phyloP scores from a whole-genome alignment of 1,284 basidiomycete species.

The Tremellales sp. region DNA sequence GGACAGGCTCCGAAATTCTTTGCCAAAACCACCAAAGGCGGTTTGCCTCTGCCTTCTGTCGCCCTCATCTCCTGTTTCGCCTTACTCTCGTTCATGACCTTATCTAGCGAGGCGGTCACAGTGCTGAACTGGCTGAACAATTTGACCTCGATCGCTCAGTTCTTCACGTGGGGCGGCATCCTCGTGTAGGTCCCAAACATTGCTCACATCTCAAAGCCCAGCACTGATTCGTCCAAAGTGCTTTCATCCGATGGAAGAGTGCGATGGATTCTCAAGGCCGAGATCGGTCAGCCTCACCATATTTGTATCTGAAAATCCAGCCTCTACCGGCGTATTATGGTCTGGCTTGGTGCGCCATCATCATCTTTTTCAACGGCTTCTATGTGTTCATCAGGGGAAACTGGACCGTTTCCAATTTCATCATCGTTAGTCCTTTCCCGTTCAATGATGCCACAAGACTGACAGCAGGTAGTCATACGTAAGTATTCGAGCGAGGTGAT shows the following conservation, averaged over 20 bases:
- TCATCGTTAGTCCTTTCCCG: too few relatives aligned
- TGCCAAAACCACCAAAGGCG: slow-evolving; percentile 60
- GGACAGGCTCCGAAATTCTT: slow-evolving; percentile 76
- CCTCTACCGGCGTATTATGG: slow-evolving; percentile 25
- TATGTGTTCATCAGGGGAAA: slow-evolving; percentile 19
- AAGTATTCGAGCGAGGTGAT: too few relatives aligned
- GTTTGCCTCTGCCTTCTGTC: slow-evolving; percentile 69
- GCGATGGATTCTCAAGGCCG: slow-evolving; percentile 28
- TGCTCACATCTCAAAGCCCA: too few relatives aligned
- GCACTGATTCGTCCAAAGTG: too few relatives aligned
- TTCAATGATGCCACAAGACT: too few relatives aligned
- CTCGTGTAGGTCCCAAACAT: too few relatives aligned
- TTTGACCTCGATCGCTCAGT: slow-evolving; percentile 23
- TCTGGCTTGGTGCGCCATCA: slow-evolving; percentile 14
- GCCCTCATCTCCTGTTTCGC: slow-evolving; percentile 63
- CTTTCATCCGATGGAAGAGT: slow-evolving; percentile 31
- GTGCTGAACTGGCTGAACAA: slow-evolving; percentile 11
- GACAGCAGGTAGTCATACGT: too few relatives aligned
- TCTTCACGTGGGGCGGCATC: slow-evolving; percentile 19
- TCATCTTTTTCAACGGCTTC: slow-evolving; percentile 29
- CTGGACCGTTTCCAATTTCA: slow-evolving; percentile 15
- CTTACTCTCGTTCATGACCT: slow-evolving; percentile 65
- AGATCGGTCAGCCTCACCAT: slow-evolving; percentile 22
- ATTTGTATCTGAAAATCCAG: slow-evolving; percentile 20
- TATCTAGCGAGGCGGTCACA: slow-evolving; percentile 50